These are phyloP conservation scores for Carallia brachiata DNA, from an alignment of 345 rosid species.

Conservation along the genomic window DNA sequence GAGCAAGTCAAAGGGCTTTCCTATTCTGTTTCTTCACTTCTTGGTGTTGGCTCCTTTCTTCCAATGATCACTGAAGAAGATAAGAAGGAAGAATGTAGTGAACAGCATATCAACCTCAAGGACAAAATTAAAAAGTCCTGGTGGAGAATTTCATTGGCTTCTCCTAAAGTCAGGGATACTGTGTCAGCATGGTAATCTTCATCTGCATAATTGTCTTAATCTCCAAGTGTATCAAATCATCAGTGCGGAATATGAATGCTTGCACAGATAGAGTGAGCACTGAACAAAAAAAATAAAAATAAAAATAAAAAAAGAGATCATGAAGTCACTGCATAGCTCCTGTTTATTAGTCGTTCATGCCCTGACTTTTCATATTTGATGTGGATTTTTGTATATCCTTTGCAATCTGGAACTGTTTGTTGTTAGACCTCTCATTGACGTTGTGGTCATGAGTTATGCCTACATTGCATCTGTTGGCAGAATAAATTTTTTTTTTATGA, in stretches of 20 bases:
- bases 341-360: too few species aligned
- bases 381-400: too few species aligned
- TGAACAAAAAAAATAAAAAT: too few species aligned
- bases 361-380: too few species aligned
- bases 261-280: too few species aligned
- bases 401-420: too few species aligned
- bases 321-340: not conserved
- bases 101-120: constrained; percentile 33
- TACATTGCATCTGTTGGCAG: too few species aligned
- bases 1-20: constrained; percentile 97
- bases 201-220: not conserved
- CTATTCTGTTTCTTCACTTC: constrained; percentile 81
- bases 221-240: not conserved
- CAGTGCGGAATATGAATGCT: too few species aligned
- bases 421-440: too few species aligned
- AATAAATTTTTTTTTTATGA: too few species aligned
- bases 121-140: constrained; percentile 63
- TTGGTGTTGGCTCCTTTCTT: constrained; percentile 69
- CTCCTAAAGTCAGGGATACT: constrained; percentile 65
- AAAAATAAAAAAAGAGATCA: not conserved
- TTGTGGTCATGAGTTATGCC: too few species aligned
- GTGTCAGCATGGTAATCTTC: constrained; percentile 46
- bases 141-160: constrained; percentile 81
- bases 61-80: constrained; percentile 54
- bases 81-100: constrained; percentile 28